Conservation (phyloP, 2,329 filamentous ascomycete genomes). For the Exophiala sp. region DNA sequence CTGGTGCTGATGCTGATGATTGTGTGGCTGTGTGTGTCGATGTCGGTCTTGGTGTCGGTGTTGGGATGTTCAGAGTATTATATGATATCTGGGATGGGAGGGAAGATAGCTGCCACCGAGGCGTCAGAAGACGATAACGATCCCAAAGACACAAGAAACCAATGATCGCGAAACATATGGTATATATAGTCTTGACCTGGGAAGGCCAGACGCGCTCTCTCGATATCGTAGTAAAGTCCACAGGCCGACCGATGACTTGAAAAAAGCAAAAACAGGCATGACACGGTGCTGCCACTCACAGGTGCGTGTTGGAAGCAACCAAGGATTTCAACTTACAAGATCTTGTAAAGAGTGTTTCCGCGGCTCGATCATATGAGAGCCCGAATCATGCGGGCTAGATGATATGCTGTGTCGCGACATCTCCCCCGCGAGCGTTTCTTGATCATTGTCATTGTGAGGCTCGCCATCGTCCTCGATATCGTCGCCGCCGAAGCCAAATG, state of each 20-base stretch:
- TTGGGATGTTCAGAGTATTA: constrained; percentile 41
- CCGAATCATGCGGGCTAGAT: constrained; percentile 10
- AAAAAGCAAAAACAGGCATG: too few species aligned
- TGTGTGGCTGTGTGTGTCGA: neutral
- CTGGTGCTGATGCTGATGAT: too few species aligned
- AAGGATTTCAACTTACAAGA: constrained; percentile 39
- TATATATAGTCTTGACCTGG: too few species aligned
- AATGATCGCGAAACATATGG: too few species aligned
- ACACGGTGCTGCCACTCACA: too few species aligned
- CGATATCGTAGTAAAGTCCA: too few species aligned
- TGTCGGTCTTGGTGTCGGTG: neutral
- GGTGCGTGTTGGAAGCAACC: neutral
- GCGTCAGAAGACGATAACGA: too few species aligned
- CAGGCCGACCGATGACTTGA: too few species aligned
- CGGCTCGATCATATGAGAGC: constrained; percentile 32
- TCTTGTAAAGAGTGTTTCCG: constrained; percentile 43
- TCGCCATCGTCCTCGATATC: constrained; percentile 49
- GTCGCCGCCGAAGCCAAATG: constrained; percentile 55
- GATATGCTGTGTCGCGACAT: constrained; percentile 14
- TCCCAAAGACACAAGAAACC: too few species aligned
- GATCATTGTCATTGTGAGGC: constrained; percentile 23
- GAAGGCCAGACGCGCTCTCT: too few species aligned
- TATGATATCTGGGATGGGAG: constrained; percentile 55
- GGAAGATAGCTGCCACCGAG: constrained; percentile 7
- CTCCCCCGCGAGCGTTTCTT: constrained; percentile 1